Evolutionary conservation across 2,329 filamentous ascomycete species (phyloP), one percentile per base, ranked within the genome.

Genomic region (Alternaria gansuensis): DNA sequence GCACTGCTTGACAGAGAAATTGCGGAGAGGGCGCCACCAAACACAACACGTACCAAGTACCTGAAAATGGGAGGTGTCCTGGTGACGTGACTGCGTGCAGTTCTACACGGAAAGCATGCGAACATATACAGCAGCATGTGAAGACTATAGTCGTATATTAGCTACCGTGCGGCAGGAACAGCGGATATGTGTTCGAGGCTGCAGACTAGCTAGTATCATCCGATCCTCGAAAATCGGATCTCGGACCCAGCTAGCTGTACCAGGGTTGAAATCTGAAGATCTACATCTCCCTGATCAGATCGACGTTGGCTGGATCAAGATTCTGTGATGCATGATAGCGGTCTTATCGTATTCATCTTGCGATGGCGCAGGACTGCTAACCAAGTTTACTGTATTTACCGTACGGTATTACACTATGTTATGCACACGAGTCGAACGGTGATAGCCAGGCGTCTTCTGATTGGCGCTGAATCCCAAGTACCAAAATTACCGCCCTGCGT

Each of bases 131-230:
- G 21, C 7, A 14, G 5, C 21, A 24, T 40, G 37, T 40, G 37
- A 40, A 40, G 21, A 40, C 11, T 5, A 24, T 40, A 3, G 21
- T 23, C 37, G 37, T 48, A 13, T 21, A 33, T 36, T 48, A 36
- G 44, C n/a, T 48, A 48, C 44, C 31, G 44, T 21, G 21, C 44
- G 44, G 44, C 21, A 48, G 44, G 44, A 36, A 48, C n/a, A 24
- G 44, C 31, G 44, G 44, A 48, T 34, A 31, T 36, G 44, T 34
- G 31, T 48, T 34, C 39, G 31, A 40, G 10, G 37, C 21, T 23
- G 21, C 11, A 10, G 21, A 13, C 37, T 24, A 48, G 44, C 21
- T 34, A 21, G 23, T 48, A 31, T 26, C 44, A 48, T 48, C 44
- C 44, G 36, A 17, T 34, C 44, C 21, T 48, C 36, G 29, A 24